phyloP scores from a whole-genome alignment of 202 grass and related monocot species.

The Dendrocalamus latiflorus region DNA sequence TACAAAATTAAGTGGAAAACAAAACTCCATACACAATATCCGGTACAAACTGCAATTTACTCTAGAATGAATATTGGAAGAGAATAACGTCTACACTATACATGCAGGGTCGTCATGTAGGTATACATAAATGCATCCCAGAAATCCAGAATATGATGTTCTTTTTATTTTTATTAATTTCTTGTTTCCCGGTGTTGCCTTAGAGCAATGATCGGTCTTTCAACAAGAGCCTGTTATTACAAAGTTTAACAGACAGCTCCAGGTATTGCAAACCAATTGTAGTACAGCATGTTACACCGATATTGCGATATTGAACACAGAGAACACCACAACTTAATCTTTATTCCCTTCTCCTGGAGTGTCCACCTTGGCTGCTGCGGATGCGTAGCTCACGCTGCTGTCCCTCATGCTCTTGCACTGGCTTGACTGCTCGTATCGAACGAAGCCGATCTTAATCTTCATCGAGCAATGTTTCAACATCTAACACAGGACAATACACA shows the following conservation, averaged over 20 bases:
- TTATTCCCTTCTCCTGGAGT: constrained; percentile 9
- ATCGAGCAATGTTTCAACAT: constrained; percentile 63
- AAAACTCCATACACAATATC: no score
- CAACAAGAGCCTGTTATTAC: constrained; percentile 13
- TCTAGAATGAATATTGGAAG: no score
- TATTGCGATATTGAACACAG: neutral
- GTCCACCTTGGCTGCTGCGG: constrained; percentile 65
- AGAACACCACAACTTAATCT: neutral
- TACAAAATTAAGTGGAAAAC: no score
- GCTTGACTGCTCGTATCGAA: constrained; percentile 90
- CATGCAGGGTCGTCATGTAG: neutral
- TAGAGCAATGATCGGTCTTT: neutral
- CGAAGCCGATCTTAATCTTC: constrained; percentile 70
- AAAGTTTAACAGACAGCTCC: constrained; percentile 9
- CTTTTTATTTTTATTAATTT: neutral
- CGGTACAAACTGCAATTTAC: no score
- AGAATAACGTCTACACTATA: no score
- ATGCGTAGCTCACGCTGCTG: no score
- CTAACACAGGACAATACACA: constrained; percentile 11
- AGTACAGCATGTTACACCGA: neutral
- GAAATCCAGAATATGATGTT: neutral
- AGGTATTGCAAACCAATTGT: constrained; percentile 2
- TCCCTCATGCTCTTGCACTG: constrained; percentile 73
- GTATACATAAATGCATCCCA: neutral
- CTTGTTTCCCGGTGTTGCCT: neutral